Conservation (phyloP, 352 stramenopile species). For the Elongisporangium prolatum region DNA sequence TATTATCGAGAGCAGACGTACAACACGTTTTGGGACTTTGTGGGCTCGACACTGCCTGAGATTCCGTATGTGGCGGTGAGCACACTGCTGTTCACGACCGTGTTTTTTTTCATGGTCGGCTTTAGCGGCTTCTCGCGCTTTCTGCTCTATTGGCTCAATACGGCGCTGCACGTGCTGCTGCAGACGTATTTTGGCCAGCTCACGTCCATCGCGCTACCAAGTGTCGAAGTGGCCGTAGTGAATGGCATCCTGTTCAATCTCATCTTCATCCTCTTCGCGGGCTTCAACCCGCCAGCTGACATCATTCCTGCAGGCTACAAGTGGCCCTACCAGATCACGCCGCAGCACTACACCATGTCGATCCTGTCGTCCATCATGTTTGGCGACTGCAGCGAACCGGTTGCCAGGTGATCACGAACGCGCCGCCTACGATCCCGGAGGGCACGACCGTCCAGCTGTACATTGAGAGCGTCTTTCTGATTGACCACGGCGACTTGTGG, state of each 20-base stretch:
- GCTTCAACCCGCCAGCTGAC: slow-evolving; percentile 58
- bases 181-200: slow-evolving; percentile 50
- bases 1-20: slow-evolving; percentile 85
- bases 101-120: slow-evolving; percentile 59
- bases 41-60: slow-evolving; percentile 77
- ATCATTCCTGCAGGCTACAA: slow-evolving; percentile 44
- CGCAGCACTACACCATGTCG: slow-evolving; percentile 39
- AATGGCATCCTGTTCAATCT: slow-evolving; percentile 46
- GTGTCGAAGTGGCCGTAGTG: slow-evolving; percentile 35
- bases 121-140: slow-evolving; percentile 28
- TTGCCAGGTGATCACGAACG: slow-evolving; percentile 46
- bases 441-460: slow-evolving; percentile 13
- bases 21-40: slow-evolving; percentile 52
- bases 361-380: slow-evolving; percentile 35
- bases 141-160: slow-evolving; percentile 40
- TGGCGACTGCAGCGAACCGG: slow-evolving; percentile 31
- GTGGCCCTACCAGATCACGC: slow-evolving; percentile 57
- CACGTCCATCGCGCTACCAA: slow-evolving; percentile 31
- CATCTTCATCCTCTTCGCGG: slow-evolving; percentile 75
- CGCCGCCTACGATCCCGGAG: slow-evolving; percentile 25
- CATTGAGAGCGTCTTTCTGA: slow-evolving; percentile 18
- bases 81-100: slow-evolving; percentile 33
- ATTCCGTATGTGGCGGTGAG: slow-evolving; percentile 43
- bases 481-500: slow-evolving; percentile 26
- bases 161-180: slow-evolving; percentile 32